These are phyloP conservation scores for Rachicladosporium sp. DNA, from an alignment of 2,329 filamentous ascomycete genomes.

Conservation along the genomic window DNA sequence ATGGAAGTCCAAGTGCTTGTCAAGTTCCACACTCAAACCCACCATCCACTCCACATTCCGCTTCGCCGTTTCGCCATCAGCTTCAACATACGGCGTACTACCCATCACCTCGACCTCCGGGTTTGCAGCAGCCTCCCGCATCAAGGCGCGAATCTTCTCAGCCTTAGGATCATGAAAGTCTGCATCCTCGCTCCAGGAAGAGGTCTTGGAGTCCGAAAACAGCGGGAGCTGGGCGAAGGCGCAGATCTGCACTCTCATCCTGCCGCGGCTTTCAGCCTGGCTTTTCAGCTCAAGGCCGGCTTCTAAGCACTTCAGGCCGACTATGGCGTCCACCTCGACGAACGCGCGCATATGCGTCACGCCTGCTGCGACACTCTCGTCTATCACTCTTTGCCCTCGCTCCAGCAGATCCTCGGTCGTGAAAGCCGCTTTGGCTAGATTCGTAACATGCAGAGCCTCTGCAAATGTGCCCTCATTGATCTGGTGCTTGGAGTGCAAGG, in stretches of 20 bases:
- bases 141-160: slow-evolving; percentile 24
- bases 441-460: slow-evolving; percentile 50
- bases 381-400: slow-evolving; percentile 52
- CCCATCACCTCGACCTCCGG: slow-evolving; percentile 48
- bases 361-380: slow-evolving; percentile 50
- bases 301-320: slow-evolving; percentile 44
- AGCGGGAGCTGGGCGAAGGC: slow-evolving; percentile 60
- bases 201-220: slow-evolving; percentile 37
- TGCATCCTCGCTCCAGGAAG: slow-evolving; percentile 7
- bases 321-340: slow-evolving; percentile 56
- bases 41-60: slow-evolving; percentile 54
- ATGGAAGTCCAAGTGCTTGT: slow-evolving; percentile 56
- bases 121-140: slow-evolving; percentile 33
- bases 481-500: slow-evolving; percentile 47
- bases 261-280: slow-evolving; percentile 34
- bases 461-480: slow-evolving; percentile 50
- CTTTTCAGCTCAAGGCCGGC: slow-evolving; percentile 45
- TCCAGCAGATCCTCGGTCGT: slow-evolving; percentile 49
- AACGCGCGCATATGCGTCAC: slow-evolving; percentile 60
- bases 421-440: slow-evolving; percentile 51
- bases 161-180: slow-evolving; percentile 8
- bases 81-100: slow-evolving; percentile 59
- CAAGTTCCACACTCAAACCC: slow-evolving; percentile 36
- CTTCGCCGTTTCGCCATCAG: slow-evolving; percentile 33
- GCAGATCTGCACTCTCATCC: slow-evolving; percentile 53